Base-by-base conservation (phyloP, 2,329 filamentous ascomycete species). In the Penicillium sp. region DNA sequence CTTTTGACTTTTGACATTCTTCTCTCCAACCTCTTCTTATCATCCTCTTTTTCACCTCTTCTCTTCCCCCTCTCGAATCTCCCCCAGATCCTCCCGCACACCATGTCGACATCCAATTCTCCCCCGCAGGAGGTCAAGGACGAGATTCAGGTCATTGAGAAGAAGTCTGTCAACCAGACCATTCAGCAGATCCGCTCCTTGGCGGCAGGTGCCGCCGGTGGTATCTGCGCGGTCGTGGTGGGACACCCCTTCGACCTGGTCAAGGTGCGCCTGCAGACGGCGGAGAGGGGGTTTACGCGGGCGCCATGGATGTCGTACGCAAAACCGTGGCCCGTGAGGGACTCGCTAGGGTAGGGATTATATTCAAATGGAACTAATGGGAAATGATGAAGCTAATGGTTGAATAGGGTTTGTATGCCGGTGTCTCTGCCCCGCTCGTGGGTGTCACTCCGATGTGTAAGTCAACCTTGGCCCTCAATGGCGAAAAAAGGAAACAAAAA, bases 381-480 rank as follows among this genome's bases (percentile, higher is more conserved):
- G 8, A 23, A 40, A 3, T 4, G 9, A 11, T 31, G 9, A 23
- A 16, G 29, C 40, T 50, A 32, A 49, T 27, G 28, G 20, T 46
- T 23, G 8, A 16, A 6, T 62, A 87, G 69, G 93, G 93, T 7
- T 70, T 98, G 52, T 98, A 98, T 70, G 93, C 93, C n/a, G 93
- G 93, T 69, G 91, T 98, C 37, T 93, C 87, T 59, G 93, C 93
- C 61, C 93, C 93, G 36, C 74, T 98, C 52, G 87, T 96, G 8
- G 93, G 93, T 44, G 93, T 98, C 13, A 98, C 93, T 51, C 93
- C 93, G 45, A 98, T 98, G 93, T 98, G 90, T 96, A 80, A 73
- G 90, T 81, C 20, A 22, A 10, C 13, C 13, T 10, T 20, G 7
- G 10, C 26, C 32, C 38, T 24, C 37, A 46, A 52, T 50, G 32